Evolutionary conservation across 2,329 filamentous ascomycete species (phyloP).

Genomic region (Verticillium longisporum): DNA sequence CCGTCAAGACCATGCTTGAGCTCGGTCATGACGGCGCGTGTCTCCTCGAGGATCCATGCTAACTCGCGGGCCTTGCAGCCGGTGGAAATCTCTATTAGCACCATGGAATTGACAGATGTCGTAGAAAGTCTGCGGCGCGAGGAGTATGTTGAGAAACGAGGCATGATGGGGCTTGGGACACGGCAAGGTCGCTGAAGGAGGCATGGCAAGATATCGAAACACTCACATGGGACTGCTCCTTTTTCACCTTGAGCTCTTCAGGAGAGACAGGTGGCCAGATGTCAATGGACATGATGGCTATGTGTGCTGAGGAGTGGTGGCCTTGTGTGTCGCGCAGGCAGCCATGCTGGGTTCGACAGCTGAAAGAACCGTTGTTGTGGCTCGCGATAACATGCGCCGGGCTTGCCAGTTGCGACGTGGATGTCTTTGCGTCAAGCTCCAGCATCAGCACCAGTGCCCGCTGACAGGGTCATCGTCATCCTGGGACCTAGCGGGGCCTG

Average conservation of each 20-base stretch:
- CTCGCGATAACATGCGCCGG: background rate
- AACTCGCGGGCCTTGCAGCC: constrained; percentile 41
- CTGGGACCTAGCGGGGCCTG: background rate
- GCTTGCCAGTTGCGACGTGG: background rate
- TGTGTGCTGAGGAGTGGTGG: constrained; percentile 4
- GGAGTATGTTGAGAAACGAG: background rate
- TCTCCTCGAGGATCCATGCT: constrained; percentile 45
- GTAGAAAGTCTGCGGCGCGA: background rate
- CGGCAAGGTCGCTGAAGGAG: background rate
- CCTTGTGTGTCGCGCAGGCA: constrained; percentile 13
- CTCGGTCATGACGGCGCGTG: constrained; percentile 38
- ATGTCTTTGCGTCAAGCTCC: background rate
- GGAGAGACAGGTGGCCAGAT: constrained; percentile 51
- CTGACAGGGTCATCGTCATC: constrained; percentile 1
- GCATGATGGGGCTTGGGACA: background rate
- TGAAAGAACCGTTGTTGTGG: background rate
- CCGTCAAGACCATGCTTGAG: constrained; percentile 69
- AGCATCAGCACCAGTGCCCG: background rate
- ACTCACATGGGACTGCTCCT: constrained; percentile 44
- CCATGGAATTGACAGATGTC: constrained; percentile 6
- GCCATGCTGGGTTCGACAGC: constrained; percentile 13
- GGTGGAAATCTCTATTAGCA: constrained; percentile 21
- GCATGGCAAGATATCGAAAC: no score
- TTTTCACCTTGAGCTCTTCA: constrained; percentile 41
- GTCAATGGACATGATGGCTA: constrained; percentile 44